Conservation (phyloP, 768 basidiomycete genomes). For the Trametes elegans region DNA sequence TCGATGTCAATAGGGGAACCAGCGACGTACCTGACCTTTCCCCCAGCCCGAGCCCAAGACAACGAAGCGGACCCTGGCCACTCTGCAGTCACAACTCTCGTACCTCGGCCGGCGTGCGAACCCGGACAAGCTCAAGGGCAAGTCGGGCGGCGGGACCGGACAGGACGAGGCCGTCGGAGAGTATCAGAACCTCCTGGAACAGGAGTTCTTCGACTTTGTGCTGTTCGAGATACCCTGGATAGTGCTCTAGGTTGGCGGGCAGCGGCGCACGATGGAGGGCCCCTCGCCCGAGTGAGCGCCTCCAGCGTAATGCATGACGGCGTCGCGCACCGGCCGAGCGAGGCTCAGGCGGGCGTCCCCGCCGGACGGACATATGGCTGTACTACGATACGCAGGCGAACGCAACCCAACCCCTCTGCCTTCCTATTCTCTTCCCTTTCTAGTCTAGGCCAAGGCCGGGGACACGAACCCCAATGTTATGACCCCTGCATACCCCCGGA, state of each 20-base stretch:
- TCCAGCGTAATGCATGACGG: neutral
- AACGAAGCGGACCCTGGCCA: constrained; percentile 71
- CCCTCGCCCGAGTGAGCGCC: neutral
- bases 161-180: constrained; percentile 83
- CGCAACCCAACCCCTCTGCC: neutral
- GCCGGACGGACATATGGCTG: constrained; percentile 3
- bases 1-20: too few relatives aligned
- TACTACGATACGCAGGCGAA: constrained; percentile 6
- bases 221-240: constrained; percentile 94
- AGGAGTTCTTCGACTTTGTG: constrained; percentile 95
- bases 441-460: neutral
- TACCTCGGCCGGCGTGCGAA: constrained; percentile 70
- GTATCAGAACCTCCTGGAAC: constrained; percentile 89
- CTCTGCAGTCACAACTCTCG: constrained; percentile 73
- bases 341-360: neutral
- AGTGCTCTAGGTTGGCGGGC: constrained; percentile 47
- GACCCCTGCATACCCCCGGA: constrained; percentile 12
- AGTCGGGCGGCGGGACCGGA: constrained; percentile 35
- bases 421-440: too few relatives aligned
- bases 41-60: constrained; percentile 89
- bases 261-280: neutral
- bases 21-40: too few relatives aligned
- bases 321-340: neutral
- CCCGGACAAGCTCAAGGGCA: constrained; percentile 39
- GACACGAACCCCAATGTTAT: constrained; percentile 1